These are phyloP conservation scores for Cytospora leucostoma DNA, from an alignment of 2,329 filamentous ascomycete species.

Conservation along the genomic window DNA sequence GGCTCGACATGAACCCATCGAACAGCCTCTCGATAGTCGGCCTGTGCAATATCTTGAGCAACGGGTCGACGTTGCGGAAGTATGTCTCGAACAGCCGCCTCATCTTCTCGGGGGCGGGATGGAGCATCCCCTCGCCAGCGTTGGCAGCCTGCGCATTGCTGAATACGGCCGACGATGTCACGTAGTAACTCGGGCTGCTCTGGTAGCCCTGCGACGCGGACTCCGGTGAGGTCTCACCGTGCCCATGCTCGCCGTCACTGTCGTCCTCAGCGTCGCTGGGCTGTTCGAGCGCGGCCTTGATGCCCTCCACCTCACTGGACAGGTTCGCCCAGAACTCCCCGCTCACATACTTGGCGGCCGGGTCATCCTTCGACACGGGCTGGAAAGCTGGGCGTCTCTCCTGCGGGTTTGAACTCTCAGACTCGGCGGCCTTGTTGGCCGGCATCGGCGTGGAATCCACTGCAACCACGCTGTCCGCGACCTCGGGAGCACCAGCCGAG, in stretches of 20 bases:
- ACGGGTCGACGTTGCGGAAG: constrained; percentile 45
- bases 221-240: constrained; percentile 37
- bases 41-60: constrained; percentile 48
- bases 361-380: constrained; percentile 17
- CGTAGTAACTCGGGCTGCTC: constrained; percentile 7
- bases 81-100: constrained; percentile 40
- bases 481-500: neutral
- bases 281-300: constrained; percentile 47
- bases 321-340: constrained; percentile 48
- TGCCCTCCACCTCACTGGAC: constrained; percentile 47
- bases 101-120: constrained; percentile 43
- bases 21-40: constrained; percentile 40
- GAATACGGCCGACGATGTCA: constrained; percentile 17
- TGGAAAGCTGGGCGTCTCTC: constrained; percentile 19
- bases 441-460: neutral
- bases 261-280: constrained; percentile 43
- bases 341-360: constrained; percentile 41
- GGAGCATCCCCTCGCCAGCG: constrained; percentile 29
- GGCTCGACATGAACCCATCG: constrained; percentile 33
- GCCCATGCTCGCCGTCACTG: constrained; percentile 25
- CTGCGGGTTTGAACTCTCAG: constrained; percentile 18
- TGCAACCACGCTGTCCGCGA: neutral
- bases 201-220: constrained; percentile 28
- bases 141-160: constrained; percentile 4
- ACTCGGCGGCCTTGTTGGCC: constrained; percentile 1